Base-by-base conservation (phyloP, 331 rosid species). In the Phaseolus coccineus region DNA sequence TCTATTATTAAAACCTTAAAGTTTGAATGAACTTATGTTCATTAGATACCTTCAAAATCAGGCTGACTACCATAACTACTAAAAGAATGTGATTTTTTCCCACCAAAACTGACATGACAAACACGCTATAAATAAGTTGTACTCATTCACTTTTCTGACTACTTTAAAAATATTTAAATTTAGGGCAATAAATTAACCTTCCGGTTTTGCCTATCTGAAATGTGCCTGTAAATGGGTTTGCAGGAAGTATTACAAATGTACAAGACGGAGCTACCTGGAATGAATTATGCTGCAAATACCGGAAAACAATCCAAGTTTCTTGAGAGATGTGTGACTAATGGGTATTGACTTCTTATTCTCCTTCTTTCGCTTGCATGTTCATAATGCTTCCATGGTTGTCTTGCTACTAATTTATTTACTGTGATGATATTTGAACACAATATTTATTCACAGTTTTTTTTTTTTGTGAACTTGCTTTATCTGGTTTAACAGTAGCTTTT, bases 201-300 rank as follows among this genome's bases (percentile, higher is more conserved):
- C 24, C 37, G 27, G 14, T 31, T 15, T 35, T 64, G 7, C 37
- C 30, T 10, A 27, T 66, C 56, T 9, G 51, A 77, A 85, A 56
- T 72, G 73, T 73, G 24, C 57, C 16, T 66, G 40, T 39, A 4
- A 57, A 30, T 80, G 84, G 64, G 27, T 83, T 84, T 80, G 83
- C 82, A 94, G 98, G 92, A 90, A 63, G 92, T 92, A 53, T 85
- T 94, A 8, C 74, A 88, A 30, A 35, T 94, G 88, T 94, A 92
- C 63, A 84, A 33, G 82, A 86, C 66, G 67, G 98, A 94, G 88
- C 90, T 94, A 37, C 98, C 98, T 35, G 85, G 90, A 3, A 94
- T 94, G 98, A 92, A 86, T 70, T 94, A 80, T 85, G 98, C 98
- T 66, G 96, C 98, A 0, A 90, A 94, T 86, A 92, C 98, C 0